These are phyloP conservation scores for Primulina huaijiensis DNA, from an alignment of 257 asterid species.

Conservation along the genomic window DNA sequence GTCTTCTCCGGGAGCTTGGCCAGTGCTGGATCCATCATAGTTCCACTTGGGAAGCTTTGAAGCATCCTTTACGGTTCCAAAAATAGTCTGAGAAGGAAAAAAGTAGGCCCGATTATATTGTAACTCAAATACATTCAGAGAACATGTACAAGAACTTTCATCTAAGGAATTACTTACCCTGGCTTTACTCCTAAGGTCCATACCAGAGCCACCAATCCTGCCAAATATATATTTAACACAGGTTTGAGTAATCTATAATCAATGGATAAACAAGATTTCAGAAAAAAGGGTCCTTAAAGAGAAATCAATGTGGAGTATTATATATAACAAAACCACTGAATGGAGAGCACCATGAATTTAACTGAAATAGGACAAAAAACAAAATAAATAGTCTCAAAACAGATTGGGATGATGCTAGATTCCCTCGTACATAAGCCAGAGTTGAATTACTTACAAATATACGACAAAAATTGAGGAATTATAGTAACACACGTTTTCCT, in stretches of 20 bases:
- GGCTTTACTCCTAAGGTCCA: slow-evolving; percentile 93
- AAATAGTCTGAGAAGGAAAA: slow-evolving; percentile 50
- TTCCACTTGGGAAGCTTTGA: slow-evolving; percentile 88
- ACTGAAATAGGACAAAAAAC: not conserved
- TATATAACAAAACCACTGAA: not conserved
- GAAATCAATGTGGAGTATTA: not conserved
- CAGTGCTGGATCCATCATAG: slow-evolving; percentile 92
- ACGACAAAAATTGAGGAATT: not conserved
- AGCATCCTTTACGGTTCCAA: slow-evolving; percentile 66
- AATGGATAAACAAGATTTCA: too few relatives aligned
- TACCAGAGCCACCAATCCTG: slow-evolving; percentile 95
- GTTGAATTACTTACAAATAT: too few relatives aligned
- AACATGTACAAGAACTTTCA: not conserved
- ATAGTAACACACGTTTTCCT: not conserved
- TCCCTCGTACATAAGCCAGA: not conserved
- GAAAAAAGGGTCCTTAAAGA: too few relatives aligned
- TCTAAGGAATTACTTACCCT: slow-evolving; percentile 46
- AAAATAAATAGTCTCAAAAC: not conserved
- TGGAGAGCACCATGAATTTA: not conserved
- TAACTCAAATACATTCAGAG: not conserved
- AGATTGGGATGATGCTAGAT: not conserved
- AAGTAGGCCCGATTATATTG: not conserved
- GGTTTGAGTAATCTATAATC: not conserved
- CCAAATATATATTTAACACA: not conserved
- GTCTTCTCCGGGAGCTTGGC: slow-evolving; percentile 94